These are phyloP conservation scores for Zymoseptoria tritici DNA, from an alignment of 2,329 filamentous ascomycete species.

Conservation along the genomic window DNA sequence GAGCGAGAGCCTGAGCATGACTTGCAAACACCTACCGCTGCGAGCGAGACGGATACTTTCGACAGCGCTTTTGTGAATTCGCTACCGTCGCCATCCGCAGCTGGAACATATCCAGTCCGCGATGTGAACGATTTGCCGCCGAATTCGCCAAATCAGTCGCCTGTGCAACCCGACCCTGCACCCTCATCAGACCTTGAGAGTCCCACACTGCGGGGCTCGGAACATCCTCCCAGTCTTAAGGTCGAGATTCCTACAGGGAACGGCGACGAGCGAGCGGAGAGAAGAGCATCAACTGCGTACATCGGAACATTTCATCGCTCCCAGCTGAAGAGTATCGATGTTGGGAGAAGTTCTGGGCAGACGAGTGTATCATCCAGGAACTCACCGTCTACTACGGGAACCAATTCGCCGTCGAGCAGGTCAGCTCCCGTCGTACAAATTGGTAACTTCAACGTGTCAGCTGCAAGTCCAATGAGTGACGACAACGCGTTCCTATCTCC, in stretches of 20 bases:
- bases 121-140: background rate
- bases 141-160: background rate
- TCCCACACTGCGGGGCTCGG: background rate
- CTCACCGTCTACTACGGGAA: slow-evolving; percentile 8
- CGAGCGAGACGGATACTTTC: slow-evolving; percentile 26
- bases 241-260: background rate
- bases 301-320: slow-evolving; percentile 28
- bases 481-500: background rate
- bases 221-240: background rate
- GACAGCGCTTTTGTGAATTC: slow-evolving; percentile 28
- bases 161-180: background rate
- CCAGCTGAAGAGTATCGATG: slow-evolving; percentile 26
- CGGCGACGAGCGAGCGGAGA: slow-evolving; percentile 9
- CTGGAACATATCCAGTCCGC: slow-evolving; percentile 1
- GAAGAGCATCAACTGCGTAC: slow-evolving; percentile 29
- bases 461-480: background rate
- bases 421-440: background rate
- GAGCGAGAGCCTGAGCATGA: background rate
- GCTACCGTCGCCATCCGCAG: slow-evolving; percentile 14
- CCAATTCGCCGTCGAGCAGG: background rate
- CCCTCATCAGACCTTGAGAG: background rate
- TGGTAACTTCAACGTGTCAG: background rate
- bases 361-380: slow-evolving; percentile 12
- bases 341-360: slow-evolving; percentile 14
- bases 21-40: slow-evolving; percentile 9